Evolutionary conservation across 139 green algal genomes (phyloP), one percentile per base, ranked within the genome.

Genomic region (Chlamydomonas eustigma): DNA sequence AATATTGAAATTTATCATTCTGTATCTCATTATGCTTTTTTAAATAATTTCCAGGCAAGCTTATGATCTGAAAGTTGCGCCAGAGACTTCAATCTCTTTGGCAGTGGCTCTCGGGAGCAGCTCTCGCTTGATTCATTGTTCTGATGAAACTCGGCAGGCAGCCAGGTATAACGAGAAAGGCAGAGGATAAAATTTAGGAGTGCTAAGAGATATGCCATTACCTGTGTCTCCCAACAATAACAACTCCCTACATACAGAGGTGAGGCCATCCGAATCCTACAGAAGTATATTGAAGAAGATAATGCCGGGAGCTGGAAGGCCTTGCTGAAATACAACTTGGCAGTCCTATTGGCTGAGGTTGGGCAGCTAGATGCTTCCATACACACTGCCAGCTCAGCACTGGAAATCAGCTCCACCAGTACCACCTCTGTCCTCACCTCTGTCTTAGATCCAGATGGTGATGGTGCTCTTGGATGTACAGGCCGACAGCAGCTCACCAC

Each of bases 281-380:
- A 58, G 44, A 58, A 18, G 12, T 58, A 18, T 18, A 12, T 58
- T 12, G 44, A 12, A 18, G 44, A 58, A 18, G 12, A 28, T 58
- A 12, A 12, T 58, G n/a, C n/a, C n/a, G 44, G 44, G 3, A 33
- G 2, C 4, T 28, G 18, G 2, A 37, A 2, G 64, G n/a, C 64
- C 3, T 18, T 39, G n/a, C 32, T 71, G 22, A 51, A 64, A 18
- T 81, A 81, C 67, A 39, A n/a, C n/a, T 69, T 77, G 30, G 67
- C 76, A 37, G 28, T 81, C 38, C 52, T 81, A 69, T 69, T 76
- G 50, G 76, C 76, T 51, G 76, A 81, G 51, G 51, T 65, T 22
- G 39, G 39, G 25, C 39, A 67, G 8, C 24, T 50, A 36, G 64
- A 28, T 31, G 52, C 32, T 32, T 39, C 76, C 12, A 24, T 63